Evolutionary conservation across 805 yeast species (phyloP), one percentile per base, ranked within the genome.

Genomic region (Yueomyces sinensis): DNA sequence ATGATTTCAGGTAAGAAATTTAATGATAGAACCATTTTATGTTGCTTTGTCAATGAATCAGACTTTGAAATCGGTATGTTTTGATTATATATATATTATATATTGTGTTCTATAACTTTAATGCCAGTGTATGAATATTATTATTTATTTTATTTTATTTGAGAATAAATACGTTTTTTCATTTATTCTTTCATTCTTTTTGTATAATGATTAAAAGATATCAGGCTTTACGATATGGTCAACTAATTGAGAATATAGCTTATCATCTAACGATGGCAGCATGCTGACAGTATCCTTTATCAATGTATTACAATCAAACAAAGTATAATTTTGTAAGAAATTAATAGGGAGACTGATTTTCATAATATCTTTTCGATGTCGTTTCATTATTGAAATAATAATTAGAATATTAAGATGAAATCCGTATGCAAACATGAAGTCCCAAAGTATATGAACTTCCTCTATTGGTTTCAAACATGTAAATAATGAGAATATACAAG

Each of bases 381-480:
- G 28, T 11, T 13, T 25, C 82, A 25, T 13, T n/a, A 94, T 2
- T 1, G 95, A 89, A 7, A 84, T 82, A 3, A 86, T 73, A 44
- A 84, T 80, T 27, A 87, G 61, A 20, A 87, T 70, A 56, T 87
- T 86, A 76, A 84, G 68, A 49, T 87, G 95, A 15, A 81, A 73
- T 0, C 96, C 96, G 47, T 82, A 86, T 3, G 95, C 94, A 56
- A 86, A 80, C 45, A 84, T 58, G 43, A 86, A 81, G 53, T 86
- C 96, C 96, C 96, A 86, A 14, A 86, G 63, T 38, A 74, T 70
- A 27, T 86, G 57, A 1, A 82, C 81, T 41, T 86, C 83, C 23
- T 63, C 59, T 31, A 87, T 61, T 0, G 95, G 87, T 9, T 93
- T 94, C 5, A 93, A 83, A 46, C 94, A 82, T 3, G 95, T 89